A percentile compares a stretch with the other conserved stretches of the same genome.
Conservation (phyloP, 2,329 filamentous ascomycete species). For the Apiospora rasikravindrae region DNA sequence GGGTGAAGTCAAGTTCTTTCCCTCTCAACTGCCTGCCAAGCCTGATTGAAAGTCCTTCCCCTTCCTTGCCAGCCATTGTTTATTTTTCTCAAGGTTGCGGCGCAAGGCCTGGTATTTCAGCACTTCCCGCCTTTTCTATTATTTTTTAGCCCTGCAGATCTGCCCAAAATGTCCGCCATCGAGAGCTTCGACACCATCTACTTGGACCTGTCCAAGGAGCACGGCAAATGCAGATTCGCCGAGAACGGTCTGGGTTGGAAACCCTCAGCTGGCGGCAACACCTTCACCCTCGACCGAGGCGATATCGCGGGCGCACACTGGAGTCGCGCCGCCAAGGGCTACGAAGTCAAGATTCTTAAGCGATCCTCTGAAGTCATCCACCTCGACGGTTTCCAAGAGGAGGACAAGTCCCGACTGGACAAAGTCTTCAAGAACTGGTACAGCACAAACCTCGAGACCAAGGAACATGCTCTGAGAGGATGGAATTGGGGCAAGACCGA, state of each 20-base stretch:
- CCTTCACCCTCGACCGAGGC: conserved; percentile 88
- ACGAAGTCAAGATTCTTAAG: conserved; percentile 89
- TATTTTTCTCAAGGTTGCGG: neutral
- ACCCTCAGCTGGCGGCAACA: conserved; percentile 82
- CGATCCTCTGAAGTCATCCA: conserved; percentile 86
- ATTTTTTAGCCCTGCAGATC: neutral
- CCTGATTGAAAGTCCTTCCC: neutral
- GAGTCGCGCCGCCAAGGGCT: conserved; percentile 91
- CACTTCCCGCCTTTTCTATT: neutral
- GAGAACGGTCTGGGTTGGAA: conserved; percentile 97
- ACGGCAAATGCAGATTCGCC: conserved; percentile 91
- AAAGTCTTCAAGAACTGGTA: conserved; percentile 99
- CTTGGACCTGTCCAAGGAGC: conserved; percentile 90
- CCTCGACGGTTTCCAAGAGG: conserved; percentile 91
- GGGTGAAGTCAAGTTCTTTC: neutral
- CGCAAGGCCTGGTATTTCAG: neutral
- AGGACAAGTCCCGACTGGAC: conserved; percentile 87
- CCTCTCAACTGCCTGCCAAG: neutral
- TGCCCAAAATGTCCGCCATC: conserved; percentile 43
- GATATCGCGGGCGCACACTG: conserved; percentile 90
- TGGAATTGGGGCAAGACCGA: conserved; percentile 99
- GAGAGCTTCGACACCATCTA: conserved; percentile 99
- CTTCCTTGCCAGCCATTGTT: neutral
- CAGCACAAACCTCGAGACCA: conserved; percentile 87
- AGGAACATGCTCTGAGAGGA: conserved; percentile 91